Evolutionary conservation across 1,139 yeast species (phyloP), one percentile per base, ranked within the genome.

Genomic region (Yamadazyma friedrichii): DNA sequence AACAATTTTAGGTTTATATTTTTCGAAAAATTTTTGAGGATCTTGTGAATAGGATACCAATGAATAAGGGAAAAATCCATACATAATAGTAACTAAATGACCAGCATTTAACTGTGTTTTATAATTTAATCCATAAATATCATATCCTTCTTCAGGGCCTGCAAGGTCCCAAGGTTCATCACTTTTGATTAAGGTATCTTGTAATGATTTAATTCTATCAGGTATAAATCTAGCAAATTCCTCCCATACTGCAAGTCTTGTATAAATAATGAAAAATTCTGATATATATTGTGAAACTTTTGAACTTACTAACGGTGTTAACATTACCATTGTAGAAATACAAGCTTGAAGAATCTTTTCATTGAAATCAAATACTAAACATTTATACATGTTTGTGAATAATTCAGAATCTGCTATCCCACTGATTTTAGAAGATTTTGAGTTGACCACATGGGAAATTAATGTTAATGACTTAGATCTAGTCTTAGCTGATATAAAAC

Each of bases 51-150:
- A 82, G 5, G 58, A 54, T 28, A 72, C 52, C 3, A 80, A 57
- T 49, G 78, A 77, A 25, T 67, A 59, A 0, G 88, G 88, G 48
- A 71, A 82, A n/a, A 82, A 55, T 0, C 86, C 88, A 50, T 83
- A 83, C 2, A 82, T 53, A 28, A 78, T 60, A 0, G 82, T 71
- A 37, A 59, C 57, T 15, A 62, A 52, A 44, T 64, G 54, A 36
- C 50, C 56, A 35, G 52, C 46, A 42, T 59, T 58, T 36, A 57
- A 47, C 8, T 52, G 53, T 11, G 52, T 41, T 36, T 48, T 50
- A n/a, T 42, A 24, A 30, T 35, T 13, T 11, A 33, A 15, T 2
- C 15, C 29, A 17, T 9, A 11, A n/a, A 20, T 28, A 9, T 24
- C 37, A 9, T 15, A 31, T 10, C 30, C 38, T 36, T 30, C 33